A percentile compares a stretch with the other conserved stretches of the same genome.
phyloP scores from a whole-genome alignment of 1,139 yeast species.

The Saccharomycopsis hybrid region DNA sequence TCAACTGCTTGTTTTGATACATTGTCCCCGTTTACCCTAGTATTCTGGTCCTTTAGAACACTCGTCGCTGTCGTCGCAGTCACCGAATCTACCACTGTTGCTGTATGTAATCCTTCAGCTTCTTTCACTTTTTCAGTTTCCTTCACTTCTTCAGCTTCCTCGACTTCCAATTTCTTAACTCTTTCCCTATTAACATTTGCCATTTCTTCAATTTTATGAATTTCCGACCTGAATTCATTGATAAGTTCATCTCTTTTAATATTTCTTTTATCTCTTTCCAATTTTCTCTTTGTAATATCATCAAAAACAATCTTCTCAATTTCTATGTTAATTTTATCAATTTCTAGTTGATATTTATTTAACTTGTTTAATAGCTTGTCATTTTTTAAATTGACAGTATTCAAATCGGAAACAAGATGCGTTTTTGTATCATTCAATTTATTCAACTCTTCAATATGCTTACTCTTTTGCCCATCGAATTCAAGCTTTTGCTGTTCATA shows the following conservation, averaged over 20 bases:
- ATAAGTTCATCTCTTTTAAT: conserved; percentile 27
- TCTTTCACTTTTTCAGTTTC: too few relatives aligned
- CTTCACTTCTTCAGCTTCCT: too few relatives aligned
- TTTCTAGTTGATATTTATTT: conserved; percentile 28
- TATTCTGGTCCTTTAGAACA: too few relatives aligned
- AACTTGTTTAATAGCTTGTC: conserved; percentile 32
- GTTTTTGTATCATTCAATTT: conserved; percentile 22
- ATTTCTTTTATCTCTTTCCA: conserved; percentile 28
- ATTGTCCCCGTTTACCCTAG: too few relatives aligned
- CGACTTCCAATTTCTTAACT: neutral
- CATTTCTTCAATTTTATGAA: conserved; percentile 23
- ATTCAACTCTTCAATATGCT: conserved; percentile 17
- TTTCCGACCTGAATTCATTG: conserved; percentile 26
- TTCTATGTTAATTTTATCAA: conserved; percentile 28
- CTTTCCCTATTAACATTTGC: neutral
- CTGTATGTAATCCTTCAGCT: too few relatives aligned
- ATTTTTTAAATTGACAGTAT: conserved; percentile 30
- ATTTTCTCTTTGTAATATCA: conserved; percentile 28
- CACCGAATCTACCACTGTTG: too few relatives aligned
- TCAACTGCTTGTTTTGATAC: too few relatives aligned
- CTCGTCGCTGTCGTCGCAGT: too few relatives aligned
- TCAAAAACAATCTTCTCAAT: conserved; percentile 28
- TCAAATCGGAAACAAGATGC: conserved; percentile 30
- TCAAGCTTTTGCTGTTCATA: conserved; percentile 29
- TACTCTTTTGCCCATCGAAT: conserved; percentile 25